Evolutionary conservation across 2,329 filamentous ascomycete genomes (phyloP), one percentile per base, ranked within the genome.

Genomic region (Neoascochyta sp.): DNA sequence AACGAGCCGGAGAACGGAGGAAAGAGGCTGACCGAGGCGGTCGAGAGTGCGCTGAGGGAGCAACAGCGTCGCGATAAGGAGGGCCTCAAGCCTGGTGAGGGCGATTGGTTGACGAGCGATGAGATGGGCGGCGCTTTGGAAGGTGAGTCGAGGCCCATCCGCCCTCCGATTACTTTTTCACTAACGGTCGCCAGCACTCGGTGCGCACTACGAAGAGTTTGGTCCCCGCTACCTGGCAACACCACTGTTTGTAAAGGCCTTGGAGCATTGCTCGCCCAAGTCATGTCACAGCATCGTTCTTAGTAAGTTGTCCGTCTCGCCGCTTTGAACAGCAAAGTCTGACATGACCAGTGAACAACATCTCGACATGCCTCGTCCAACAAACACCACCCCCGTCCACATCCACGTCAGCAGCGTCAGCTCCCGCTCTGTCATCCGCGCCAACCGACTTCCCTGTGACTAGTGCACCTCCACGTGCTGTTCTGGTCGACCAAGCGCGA

Each of bases 181-280:
- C 43, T 42, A 41, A 54, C 21, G 47, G 57, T 60, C 54, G 4
- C 50, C 54, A 76, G 82, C 85, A 9, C 73, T 95, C 14, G 90
- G 78, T 11, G 75, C 81, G 35, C 79, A 81, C 48, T 95, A 94
- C 62, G 79, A 86, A 53, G 72, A 75, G 27, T 79, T 78, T 47
- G 76, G 81, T 24, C 78, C 85, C 47, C 82, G 87, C 53, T 85
- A 90, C 46, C 78, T 95, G 2, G 83, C 89, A 5, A 76, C 89
- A 13, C 88, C 89, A 3, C 71, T 95, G 16, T 94, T 89, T 59
- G 78, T 95, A 50, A 87, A 93, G 54, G 86, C 89, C 5, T 70
- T 95, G 18, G 74, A 80, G 11, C 65, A 92, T 24, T 81, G 78
- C 57, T 73, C 78, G 3, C 65, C 66, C 2, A 70, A 68, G 14